phyloP scores from a whole-genome alignment of 2,329 filamentous ascomycete species.

The Colletotrichum horii region DNA sequence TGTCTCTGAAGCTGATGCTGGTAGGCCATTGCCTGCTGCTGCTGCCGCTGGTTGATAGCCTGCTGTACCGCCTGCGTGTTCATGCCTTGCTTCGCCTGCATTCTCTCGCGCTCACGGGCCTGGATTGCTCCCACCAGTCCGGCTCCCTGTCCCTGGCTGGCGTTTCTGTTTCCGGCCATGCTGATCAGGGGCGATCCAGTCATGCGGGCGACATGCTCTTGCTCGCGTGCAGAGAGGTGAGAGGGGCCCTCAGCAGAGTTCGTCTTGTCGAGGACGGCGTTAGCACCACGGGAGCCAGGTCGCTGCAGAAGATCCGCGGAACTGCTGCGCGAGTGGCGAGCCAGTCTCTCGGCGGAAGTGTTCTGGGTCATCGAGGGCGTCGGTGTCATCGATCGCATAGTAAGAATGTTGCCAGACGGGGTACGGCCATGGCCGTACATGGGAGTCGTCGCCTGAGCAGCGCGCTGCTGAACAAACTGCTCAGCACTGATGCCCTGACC shows the following conservation, averaged over 20 bases:
- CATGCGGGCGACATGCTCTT: conserved; percentile 84
- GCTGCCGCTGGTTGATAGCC: conserved; percentile 71
- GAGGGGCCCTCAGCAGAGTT: conserved; percentile 43
- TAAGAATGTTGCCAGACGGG: conserved; percentile 55
- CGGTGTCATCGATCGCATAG: conserved; percentile 43
- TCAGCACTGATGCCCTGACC: conserved; percentile 72
- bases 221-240: conserved; percentile 83
- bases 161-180: conserved; percentile 44
- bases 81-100: conserved; percentile 71
- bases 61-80: conserved; percentile 75
- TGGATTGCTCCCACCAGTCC: conserved; percentile 82
- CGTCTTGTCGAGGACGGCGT: conserved; percentile 54
- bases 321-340: conserved; percentile 48
- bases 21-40: conserved; percentile 34
- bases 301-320: conserved; percentile 54
- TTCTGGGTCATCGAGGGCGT: conserved; percentile 47
- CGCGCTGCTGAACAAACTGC: conserved; percentile 83
- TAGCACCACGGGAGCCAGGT: conserved; percentile 65
- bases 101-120: conserved; percentile 78
- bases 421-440: conserved; percentile 60
- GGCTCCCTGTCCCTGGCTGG: conserved; percentile 55
- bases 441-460: conserved; percentile 48
- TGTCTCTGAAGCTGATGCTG: conserved; percentile 38
- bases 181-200: conserved; percentile 80
- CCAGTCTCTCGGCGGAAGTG: conserved; percentile 45